Evolutionary conservation across 495 filamentous ascomycete genomes (phyloP).

Genomic region (Penicillium parvum): DNA sequence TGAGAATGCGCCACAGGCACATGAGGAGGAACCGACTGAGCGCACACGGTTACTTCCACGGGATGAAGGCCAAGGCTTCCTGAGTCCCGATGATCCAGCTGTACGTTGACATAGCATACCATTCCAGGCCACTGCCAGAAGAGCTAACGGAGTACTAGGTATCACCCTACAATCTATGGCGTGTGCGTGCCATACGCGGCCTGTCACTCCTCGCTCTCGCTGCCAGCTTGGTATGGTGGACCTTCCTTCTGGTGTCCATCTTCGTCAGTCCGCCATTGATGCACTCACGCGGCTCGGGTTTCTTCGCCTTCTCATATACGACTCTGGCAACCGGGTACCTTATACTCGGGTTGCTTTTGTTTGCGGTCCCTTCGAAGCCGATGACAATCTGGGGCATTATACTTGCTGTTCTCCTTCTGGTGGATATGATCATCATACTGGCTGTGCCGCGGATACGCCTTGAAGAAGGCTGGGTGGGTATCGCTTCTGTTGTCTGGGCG

Average conservation of each 20-base stretch:
- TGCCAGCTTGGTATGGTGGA: constrained; percentile 86
- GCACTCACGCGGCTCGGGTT: constrained; percentile 81
- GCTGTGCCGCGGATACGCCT: constrained; percentile 64
- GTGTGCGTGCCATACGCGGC: constrained; percentile 71
- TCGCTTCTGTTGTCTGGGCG: constrained; percentile 77
- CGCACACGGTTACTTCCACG: constrained; percentile 66
- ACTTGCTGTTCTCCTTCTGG: constrained; percentile 65
- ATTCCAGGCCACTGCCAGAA: neutral
- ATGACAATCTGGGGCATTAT: constrained; percentile 65
- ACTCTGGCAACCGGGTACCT: constrained; percentile 70
- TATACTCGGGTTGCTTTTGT: constrained; percentile 77
- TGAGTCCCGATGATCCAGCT: constrained; percentile 93
- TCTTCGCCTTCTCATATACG: constrained; percentile 79
- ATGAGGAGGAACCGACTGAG: constrained; percentile 54
- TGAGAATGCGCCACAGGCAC: constrained; percentile 7
- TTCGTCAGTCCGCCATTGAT: constrained; percentile 87
- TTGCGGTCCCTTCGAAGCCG: constrained; percentile 71
- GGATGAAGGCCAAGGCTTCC: constrained; percentile 55
- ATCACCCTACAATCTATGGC: constrained; percentile 93
- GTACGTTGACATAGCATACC: constrained; percentile 37
- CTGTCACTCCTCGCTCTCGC: constrained; percentile 67
- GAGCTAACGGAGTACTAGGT: constrained; percentile 48
- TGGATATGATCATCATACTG: constrained; percentile 75
- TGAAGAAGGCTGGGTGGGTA: constrained; percentile 89
- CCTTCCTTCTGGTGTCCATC: constrained; percentile 73